phyloP scores from a whole-genome alignment of 2,329 filamentous ascomycete species.

The Periconia macrospinosa region DNA sequence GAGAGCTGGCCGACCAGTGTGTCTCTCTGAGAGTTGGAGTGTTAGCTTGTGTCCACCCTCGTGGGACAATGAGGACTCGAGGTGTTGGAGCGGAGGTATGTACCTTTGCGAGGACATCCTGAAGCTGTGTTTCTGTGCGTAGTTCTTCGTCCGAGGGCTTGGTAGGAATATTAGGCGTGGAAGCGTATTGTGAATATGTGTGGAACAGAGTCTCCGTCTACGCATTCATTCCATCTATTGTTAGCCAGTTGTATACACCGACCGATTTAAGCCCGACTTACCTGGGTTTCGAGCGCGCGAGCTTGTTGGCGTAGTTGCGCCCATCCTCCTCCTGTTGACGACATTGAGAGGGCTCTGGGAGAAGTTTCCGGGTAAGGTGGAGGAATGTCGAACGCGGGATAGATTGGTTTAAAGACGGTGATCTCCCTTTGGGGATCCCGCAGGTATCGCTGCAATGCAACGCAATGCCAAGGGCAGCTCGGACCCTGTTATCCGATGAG shows the following conservation, averaged over 20 bases:
- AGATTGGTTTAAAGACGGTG: constrained; percentile 4
- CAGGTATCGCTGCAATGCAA: constrained; percentile 17
- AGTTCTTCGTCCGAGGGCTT: constrained; percentile 86
- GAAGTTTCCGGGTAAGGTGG: background rate
- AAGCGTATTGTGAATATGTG: constrained; percentile 87
- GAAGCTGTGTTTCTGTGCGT: constrained; percentile 76
- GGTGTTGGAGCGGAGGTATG: constrained; percentile 2
- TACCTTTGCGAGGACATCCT: constrained; percentile 83
- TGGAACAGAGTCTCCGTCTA: constrained; percentile 85
- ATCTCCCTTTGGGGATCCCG: constrained; percentile 2
- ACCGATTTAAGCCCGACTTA: constrained; percentile 45
- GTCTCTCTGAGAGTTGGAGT: constrained; percentile 67
- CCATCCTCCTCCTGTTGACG: constrained; percentile 64
- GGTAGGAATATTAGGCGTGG: constrained; percentile 73
- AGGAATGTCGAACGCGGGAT: background rate
- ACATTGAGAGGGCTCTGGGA: constrained; percentile 26
- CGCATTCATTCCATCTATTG: constrained; percentile 1
- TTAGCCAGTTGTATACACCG: constrained; percentile 23
- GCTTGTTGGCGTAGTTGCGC: constrained; percentile 92
- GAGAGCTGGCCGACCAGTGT: constrained; percentile 77
- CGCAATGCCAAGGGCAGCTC: constrained; percentile 27
- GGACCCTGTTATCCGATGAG: background rate
- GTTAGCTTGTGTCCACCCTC: background rate
- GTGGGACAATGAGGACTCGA: constrained; percentile 7
- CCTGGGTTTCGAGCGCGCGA: constrained; percentile 85